Base-by-base conservation (phyloP, 352 stramenopile genomes). In the Pythium vanterpoolii region DNA sequence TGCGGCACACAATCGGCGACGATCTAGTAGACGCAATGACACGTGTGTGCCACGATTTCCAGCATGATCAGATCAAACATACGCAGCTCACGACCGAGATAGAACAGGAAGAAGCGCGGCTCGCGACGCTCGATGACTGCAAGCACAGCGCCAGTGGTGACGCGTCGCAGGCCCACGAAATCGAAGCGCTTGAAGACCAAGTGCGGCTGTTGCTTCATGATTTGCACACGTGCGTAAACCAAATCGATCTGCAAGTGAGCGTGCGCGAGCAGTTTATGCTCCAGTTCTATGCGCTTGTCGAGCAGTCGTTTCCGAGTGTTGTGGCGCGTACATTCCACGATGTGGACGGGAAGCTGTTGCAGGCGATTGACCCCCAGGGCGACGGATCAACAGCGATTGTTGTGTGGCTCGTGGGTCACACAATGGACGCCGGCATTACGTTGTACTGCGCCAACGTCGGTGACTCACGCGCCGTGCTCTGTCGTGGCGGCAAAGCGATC, bases 401-500 rank as follows among this genome's bases (percentile, higher is more conserved):
- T 28, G 49, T 85, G 26, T 90, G 73, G 64, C 79, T 90, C 54
- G 48, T 81, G 30, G 57, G 58, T 0, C 64, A 72, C 56, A 19
- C 6, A 14, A 18, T 19, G 23, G 43, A 49, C 11, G 43, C 21
- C 5, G 43, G 24, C 3, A 8, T 73, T 48, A 78, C n/a, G 7
- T 77, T 85, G 13, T 90, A 86, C 52, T 71, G 64, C 3, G 56
- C 71, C 4, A 93, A 91, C 28, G 47, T 86, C 3, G 83, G 83
- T 24, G 77, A 91, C 40, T 89, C 71, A 10, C 76, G 83, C 36
- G 83, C 75, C 0, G 66, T 93, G 16, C 65, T 91, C 36, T 87
- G 69, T 60, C 67, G 79, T 27, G 60, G 60, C 13, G 70, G 72
- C 0, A 39, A 57, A n/a, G 76, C 60, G 30, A 52, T 87, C 18